phyloP scores from a whole-genome alignment of 192 early-diverging fungal genomes.

The Thoreauomyces humboldtii region DNA sequence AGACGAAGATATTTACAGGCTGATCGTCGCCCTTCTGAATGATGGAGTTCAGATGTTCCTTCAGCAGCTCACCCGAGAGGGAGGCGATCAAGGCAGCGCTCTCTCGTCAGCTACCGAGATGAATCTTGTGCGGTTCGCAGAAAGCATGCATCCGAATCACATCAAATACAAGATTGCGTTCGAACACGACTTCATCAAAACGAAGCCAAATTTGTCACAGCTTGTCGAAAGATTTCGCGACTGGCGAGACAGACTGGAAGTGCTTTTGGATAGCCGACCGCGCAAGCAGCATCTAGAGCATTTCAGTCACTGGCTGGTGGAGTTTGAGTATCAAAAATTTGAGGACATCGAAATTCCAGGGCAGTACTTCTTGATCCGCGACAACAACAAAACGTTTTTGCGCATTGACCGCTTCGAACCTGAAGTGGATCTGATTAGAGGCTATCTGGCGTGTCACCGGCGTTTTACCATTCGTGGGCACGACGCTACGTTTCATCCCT shows the following conservation, averaged over 20 bases:
- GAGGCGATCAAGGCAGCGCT: conserved; percentile 55
- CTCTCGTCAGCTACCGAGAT: conserved; percentile 67
- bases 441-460: conserved; percentile 70
- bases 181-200: conserved; percentile 88
- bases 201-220: conserved; percentile 77
- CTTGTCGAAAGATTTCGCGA: conserved; percentile 83
- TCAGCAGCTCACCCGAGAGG: conserved; percentile 69
- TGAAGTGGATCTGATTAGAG: conserved; percentile 80
- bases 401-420: conserved; percentile 94
- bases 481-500: conserved; percentile 85
- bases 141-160: conserved; percentile 77
- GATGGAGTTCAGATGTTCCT: conserved; percentile 77
- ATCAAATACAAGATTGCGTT: conserved; percentile 73
- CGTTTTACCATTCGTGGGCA: conserved; percentile 85
- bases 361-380: conserved; percentile 84
- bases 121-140: conserved; percentile 86
- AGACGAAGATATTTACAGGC: conserved; percentile 96
- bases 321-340: conserved; percentile 98
- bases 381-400: conserved; percentile 88
- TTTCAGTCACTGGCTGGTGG: conserved; percentile 88
- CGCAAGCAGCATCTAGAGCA: conserved; percentile 78
- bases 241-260: conserved; percentile 94
- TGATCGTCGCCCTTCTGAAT: conserved; percentile 86
- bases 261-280: conserved; percentile 79
- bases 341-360: conserved; percentile 99